Evolutionary conservation across 1,284 basidiomycete genomes (phyloP).

Genomic region (Chiua sp.): DNA sequence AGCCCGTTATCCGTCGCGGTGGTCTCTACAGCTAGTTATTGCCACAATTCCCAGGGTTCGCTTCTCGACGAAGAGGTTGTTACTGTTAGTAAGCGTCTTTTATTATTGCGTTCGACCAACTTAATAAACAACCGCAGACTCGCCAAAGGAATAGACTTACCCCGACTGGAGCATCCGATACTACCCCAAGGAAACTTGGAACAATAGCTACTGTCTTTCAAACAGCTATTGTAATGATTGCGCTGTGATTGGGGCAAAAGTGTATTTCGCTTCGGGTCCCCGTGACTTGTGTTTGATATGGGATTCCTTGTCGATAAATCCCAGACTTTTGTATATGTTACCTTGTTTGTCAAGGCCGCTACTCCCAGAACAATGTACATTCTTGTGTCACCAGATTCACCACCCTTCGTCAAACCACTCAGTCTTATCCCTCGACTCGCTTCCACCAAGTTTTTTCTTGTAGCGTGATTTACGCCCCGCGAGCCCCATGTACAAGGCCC

Average conservation of each 20-base stretch:
- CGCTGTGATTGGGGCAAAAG: not conserved
- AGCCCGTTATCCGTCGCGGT: slow-evolving; percentile 59
- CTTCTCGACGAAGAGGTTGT: slow-evolving; percentile 68
- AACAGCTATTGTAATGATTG: not conserved
- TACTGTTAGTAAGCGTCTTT: slow-evolving; percentile 50
- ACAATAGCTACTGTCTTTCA: not conserved
- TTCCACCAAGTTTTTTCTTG: no score
- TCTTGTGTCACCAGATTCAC: no score
- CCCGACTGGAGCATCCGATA: slow-evolving; percentile 17
- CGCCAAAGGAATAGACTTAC: slow-evolving; percentile 43
- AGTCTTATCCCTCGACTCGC: no score
- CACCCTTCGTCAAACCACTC: no score
- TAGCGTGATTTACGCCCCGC: no score
- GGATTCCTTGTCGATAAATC: not conserved
- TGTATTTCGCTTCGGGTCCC: no score
- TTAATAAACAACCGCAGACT: no score
- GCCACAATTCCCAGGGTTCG: slow-evolving; percentile 71
- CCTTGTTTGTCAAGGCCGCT: no score
- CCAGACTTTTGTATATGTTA: no score
- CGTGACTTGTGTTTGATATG: no score
- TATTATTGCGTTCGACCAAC: fast-evolving
- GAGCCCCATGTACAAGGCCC: no score
- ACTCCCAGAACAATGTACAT: no score
- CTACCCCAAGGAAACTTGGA: slow-evolving; percentile 16
- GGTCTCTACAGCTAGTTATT: slow-evolving; percentile 64